These are phyloP conservation scores for Harringtonia aguacate DNA, from an alignment of 2,329 filamentous ascomycete species.

Conservation along the genomic window DNA sequence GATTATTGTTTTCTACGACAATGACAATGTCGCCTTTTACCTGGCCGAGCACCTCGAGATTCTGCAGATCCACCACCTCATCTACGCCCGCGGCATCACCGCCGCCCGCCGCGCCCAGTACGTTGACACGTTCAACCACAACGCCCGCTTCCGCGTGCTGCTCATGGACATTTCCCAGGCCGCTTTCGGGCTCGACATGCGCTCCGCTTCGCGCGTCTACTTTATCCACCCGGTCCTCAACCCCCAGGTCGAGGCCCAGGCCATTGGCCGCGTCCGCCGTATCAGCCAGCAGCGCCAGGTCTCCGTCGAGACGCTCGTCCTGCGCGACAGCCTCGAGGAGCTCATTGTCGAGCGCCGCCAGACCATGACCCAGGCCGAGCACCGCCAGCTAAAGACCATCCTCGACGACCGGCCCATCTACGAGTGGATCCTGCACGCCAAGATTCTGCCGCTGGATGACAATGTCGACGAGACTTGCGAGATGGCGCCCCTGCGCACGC, in stretches of 20 bases:
- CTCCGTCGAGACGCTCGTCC: slow-evolving; percentile 74
- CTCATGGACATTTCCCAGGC: slow-evolving; percentile 89
- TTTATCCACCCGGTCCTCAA: slow-evolving; percentile 85
- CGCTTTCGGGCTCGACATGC: slow-evolving; percentile 78
- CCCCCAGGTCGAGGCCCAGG: slow-evolving; percentile 77
- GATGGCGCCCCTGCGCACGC: slow-evolving; percentile 33
- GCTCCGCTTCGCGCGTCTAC: slow-evolving; percentile 72
- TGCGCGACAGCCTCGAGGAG: slow-evolving; percentile 75
- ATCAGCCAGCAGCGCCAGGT: slow-evolving; percentile 76
- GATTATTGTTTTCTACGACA: slow-evolving; percentile 87
- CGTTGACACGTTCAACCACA: slow-evolving; percentile 66
- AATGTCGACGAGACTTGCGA: slow-evolving; percentile 28
- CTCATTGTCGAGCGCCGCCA: slow-evolving; percentile 64
- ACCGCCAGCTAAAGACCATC: slow-evolving; percentile 43
- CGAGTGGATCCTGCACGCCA: slow-evolving; percentile 44
- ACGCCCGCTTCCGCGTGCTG: slow-evolving; percentile 56
- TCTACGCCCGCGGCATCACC: slow-evolving; percentile 55
- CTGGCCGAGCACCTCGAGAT: slow-evolving; percentile 74
- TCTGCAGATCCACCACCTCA: slow-evolving; percentile 49
- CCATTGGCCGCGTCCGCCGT: slow-evolving; percentile 78
- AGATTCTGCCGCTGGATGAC: neutral
- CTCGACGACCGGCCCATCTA: slow-evolving; percentile 47
- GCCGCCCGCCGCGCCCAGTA: slow-evolving; percentile 59
- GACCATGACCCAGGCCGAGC: slow-evolving; percentile 62
- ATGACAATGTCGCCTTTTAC: slow-evolving; percentile 78